Percentiles rank a stretch among this genome's conserved stretches.
Evolutionary conservation across 1,284 basidiomycete species (phyloP).

Genomic region (Inonotus obliquus): DNA sequence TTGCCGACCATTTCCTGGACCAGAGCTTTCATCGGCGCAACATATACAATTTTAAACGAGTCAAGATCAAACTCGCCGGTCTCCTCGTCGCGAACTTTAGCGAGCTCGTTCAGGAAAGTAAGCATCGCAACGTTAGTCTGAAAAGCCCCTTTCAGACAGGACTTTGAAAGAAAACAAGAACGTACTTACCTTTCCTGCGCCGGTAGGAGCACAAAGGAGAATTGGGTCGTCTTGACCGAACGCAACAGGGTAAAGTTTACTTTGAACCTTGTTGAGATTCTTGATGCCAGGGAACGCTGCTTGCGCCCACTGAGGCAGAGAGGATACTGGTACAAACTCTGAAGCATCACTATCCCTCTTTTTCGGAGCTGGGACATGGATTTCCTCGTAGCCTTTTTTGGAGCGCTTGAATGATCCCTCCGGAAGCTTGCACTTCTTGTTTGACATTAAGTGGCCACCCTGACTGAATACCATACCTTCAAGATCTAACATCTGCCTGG

Average conservation of each 20-base stretch:
- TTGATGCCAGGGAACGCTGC: constrained; percentile 77
- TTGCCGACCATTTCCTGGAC: constrained; percentile 98
- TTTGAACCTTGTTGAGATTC: constrained; percentile 92
- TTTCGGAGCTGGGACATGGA: constrained; percentile 94
- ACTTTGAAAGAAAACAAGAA: constrained; percentile 9
- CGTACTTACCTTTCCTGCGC: constrained; percentile 86
- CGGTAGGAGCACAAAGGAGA: constrained; percentile 95
- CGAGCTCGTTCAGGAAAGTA: constrained; percentile 84
- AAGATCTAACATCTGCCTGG: constrained; percentile 84
- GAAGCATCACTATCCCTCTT: constrained; percentile 63
- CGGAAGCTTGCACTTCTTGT: constrained; percentile 97
- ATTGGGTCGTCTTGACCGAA: constrained; percentile 95
- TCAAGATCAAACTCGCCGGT: constrained; percentile 87
- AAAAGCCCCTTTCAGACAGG: constrained; percentile 9
- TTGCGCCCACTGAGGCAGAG: constrained; percentile 84
- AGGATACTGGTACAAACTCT: constrained; percentile 72
- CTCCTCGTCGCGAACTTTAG: constrained; percentile 78
- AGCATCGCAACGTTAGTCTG: constrained; percentile 99
- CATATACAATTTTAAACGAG: constrained; percentile 96
- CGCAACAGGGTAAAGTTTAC: constrained; percentile 88
- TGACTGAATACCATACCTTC: constrained; percentile 95
- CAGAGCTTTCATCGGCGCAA: constrained; percentile 98
- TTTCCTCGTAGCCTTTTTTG: constrained; percentile 97
- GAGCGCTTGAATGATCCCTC: constrained; percentile 97
- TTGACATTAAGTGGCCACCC: constrained; percentile 95